These are phyloP conservation scores for Suillus bovinus DNA, from an alignment of 768 basidiomycete genomes.

Conservation along the genomic window DNA sequence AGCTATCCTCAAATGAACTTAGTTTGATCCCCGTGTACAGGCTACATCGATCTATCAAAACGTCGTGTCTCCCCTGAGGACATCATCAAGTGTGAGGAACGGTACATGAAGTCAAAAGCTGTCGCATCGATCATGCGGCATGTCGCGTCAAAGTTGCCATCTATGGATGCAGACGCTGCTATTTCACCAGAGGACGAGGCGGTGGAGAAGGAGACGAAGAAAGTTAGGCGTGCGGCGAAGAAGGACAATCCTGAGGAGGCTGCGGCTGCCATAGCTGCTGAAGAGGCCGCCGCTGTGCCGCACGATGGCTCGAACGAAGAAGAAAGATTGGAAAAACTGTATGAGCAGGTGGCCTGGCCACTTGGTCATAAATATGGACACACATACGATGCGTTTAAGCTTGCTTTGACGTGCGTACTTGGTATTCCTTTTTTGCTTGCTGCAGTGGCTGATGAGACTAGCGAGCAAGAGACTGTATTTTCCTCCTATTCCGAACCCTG, in stretches of 20 bases:
- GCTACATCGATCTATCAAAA: constrained; percentile 99
- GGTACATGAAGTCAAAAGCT: constrained; percentile 97
- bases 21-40: constrained; percentile 40
- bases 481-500: constrained; percentile 58
- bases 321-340: constrained; percentile 79
- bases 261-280: constrained; percentile 43
- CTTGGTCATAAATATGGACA: constrained; percentile 91
- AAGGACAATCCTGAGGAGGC: constrained; percentile 49
- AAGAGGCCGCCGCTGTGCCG: constrained; percentile 26
- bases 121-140: constrained; percentile 93
- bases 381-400: constrained; percentile 96
- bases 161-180: constrained; percentile 29
- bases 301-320: constrained; percentile 59
- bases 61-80: constrained; percentile 97
- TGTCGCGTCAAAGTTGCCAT: constrained; percentile 80
- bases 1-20: background rate
- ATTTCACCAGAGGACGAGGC: constrained; percentile 30
- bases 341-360: constrained; percentile 93
- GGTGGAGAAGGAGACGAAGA: constrained; percentile 50
- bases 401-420: constrained; percentile 83
- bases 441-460: constrained; percentile 22
- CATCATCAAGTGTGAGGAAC: constrained; percentile 97
- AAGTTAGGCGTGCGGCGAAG: constrained; percentile 42
- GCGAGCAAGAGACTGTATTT: constrained; percentile 82
- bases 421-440: background rate